Evolutionary conservation across 1,139 yeast species (phyloP).

Genomic region (Suhomyces atakaporum): DNA sequence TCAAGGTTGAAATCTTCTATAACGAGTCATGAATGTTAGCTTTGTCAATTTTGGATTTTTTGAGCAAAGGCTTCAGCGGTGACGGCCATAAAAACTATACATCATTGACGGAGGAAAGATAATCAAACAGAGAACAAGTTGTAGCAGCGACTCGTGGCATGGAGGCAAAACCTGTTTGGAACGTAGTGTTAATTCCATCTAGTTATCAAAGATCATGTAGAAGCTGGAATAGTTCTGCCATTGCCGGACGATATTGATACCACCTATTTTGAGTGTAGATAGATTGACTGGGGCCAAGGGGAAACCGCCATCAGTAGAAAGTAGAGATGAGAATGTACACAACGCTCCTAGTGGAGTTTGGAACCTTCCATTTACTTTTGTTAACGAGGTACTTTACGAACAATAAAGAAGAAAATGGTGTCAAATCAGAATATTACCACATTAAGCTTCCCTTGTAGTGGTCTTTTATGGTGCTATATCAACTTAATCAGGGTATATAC

Average conservation of each 20-base stretch:
- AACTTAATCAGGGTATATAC: too few relatives aligned
- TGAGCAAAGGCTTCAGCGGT: slow-evolving; percentile 25
- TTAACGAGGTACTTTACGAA: too few relatives aligned
- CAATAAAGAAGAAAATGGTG: too few relatives aligned
- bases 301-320: not conserved
- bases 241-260: slow-evolving; percentile 50
- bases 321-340: too few relatives aligned
- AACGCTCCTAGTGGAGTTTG: too few relatives aligned
- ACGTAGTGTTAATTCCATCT: slow-evolving; percentile 38
- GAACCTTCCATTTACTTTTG: too few relatives aligned
- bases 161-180: slow-evolving; percentile 53
- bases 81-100: slow-evolving; percentile 35
- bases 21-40: too few relatives aligned
- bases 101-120: slow-evolving; percentile 49
- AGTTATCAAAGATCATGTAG: slow-evolving; percentile 50
- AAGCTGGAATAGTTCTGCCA: slow-evolving; percentile 45
- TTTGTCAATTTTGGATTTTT: too few relatives aligned
- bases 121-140: slow-evolving; percentile 40
- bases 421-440: too few relatives aligned
- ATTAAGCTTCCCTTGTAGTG: too few relatives aligned
- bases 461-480: too few relatives aligned
- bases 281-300: slow-evolving; percentile 24
- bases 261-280: slow-evolving; percentile 51
- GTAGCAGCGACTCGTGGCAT: slow-evolving; percentile 31
- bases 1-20: too few relatives aligned